phyloP scores from a whole-genome alignment of 2,329 filamentous ascomycete species.

The Cordyceps fumosorosea region DNA sequence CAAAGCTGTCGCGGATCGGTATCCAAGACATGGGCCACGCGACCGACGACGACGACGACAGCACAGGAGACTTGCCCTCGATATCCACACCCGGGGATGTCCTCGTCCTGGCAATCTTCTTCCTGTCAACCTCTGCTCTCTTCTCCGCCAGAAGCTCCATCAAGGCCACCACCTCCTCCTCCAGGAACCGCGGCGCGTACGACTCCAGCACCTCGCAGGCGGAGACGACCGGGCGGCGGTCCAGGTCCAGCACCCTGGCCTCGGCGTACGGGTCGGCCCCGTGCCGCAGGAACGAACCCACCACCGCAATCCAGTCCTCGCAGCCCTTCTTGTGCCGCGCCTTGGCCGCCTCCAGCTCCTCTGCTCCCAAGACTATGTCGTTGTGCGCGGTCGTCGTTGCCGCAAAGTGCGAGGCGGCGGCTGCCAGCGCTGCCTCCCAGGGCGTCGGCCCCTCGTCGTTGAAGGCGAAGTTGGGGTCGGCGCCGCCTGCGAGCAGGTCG shows the following conservation, averaged over 20 bases:
- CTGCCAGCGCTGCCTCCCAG: conserved; percentile 4
- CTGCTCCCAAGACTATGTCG: not conserved
- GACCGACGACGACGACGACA: not conserved
- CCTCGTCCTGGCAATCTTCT: not conserved
- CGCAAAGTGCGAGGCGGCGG: not conserved
- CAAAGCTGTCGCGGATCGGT: not conserved
- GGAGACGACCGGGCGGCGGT: not conserved
- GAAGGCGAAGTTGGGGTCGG: conserved; percentile 1
- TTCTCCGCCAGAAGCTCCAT: not conserved
- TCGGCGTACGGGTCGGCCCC: conserved; percentile 6
- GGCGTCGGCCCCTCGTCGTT: not conserved
- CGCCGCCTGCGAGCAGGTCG: not conserved
- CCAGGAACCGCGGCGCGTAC: not conserved
- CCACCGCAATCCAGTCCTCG: not conserved
- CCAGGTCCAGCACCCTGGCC: not conserved
- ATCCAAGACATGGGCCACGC: conserved; percentile 8
- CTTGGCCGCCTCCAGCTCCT: not conserved
- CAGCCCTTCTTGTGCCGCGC: not conserved
- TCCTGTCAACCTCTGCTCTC: not conserved
- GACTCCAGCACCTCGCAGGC: not conserved
- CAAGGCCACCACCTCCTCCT: not conserved
- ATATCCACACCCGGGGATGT: not conserved
- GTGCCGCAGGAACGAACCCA: not conserved
- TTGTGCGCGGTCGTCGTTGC: too few species aligned
- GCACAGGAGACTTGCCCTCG: not conserved